These are phyloP conservation scores for Botryotinia calthae DNA, from an alignment of 2,329 filamentous ascomycete species.

Conservation along the genomic window DNA sequence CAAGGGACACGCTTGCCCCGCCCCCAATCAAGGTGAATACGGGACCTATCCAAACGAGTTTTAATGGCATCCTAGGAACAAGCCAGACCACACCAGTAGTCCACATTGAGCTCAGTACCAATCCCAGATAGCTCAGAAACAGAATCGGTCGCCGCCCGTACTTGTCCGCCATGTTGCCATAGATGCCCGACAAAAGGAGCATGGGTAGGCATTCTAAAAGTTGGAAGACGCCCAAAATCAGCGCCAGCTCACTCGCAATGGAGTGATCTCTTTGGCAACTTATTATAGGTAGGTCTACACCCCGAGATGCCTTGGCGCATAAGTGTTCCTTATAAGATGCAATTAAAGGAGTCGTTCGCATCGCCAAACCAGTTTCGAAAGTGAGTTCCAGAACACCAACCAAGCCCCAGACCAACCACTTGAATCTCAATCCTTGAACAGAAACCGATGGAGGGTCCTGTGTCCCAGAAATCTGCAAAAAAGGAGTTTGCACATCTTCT, in stretches of 20 bases:
- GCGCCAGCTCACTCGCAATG: not conserved
- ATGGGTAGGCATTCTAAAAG: not conserved
- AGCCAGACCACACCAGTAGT: not conserved
- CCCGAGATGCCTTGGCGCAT: not conserved
- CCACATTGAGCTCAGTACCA: not conserved
- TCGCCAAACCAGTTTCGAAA: not conserved
- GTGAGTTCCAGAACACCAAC: not conserved
- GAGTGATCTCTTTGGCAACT: not conserved
- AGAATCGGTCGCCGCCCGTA: not conserved
- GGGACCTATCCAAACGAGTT: not conserved
- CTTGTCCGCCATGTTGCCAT: not conserved
- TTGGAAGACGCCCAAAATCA: not conserved
- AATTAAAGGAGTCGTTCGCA: not conserved
- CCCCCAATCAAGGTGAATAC: not conserved
- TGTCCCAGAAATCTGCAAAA: not conserved
- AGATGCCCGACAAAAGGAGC: not conserved
- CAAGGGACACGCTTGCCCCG: not conserved
- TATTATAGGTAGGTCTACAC: not conserved
- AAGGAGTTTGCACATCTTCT: not conserved
- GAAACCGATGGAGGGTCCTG: not conserved
- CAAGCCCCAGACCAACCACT: not conserved
- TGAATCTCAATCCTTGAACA: not conserved
- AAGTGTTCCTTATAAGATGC: not conserved
- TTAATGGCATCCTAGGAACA: not conserved
- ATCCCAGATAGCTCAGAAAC: not conserved